Evolutionary conservation across 225 moss, liverwort and hornwort genomes (phyloP), one percentile per base, ranked within the genome.

Genomic region (Thuidium tamariscinum): DNA sequence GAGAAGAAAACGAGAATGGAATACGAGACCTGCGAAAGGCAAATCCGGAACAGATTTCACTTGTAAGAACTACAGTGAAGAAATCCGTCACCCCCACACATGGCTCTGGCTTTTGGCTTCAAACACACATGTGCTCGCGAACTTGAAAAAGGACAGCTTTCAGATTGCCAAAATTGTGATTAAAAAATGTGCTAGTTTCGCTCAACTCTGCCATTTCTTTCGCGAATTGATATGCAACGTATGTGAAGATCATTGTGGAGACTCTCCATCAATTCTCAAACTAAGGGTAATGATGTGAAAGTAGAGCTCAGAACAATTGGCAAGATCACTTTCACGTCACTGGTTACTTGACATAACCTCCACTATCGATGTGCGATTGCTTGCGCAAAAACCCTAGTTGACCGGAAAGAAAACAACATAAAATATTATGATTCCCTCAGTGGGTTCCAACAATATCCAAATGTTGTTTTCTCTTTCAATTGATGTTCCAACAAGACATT

Each of bases 1-100:
- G 97, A 91, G 89, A 97, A 97, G 82, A 97, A 97, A 7, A 97
- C 94, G 26, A 95, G 88, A 89, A 97, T 90, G 37, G 97, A 90
- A 74, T 96, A 97, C 6, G 95, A 94, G 26, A 97, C 96, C 97
- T 97, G 86, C 74, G 42, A 52, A 65, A 39, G 34, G 21, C 23
- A 7, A 42, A 42, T 16, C 42, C 42, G 36, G 49, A 62, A 36
- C 74, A 3, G 20, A 70, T 13, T 10, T 27, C 52, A 19, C 52
- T 60, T 27, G 26, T 26, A 67, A 67, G 37, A 66, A 51, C 49
- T 29, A 37, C 11, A 10, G 51, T 51, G 13, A 27, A 29, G 2
- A 19, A 36, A 67, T 44, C 17, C 82, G 11, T 42, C 55, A 82
- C 1, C 29, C 52, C 7, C 18, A 69, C 26, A 29, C 54, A 30